These are phyloP conservation scores for Xylaria sp. DNA, from an alignment of 2,329 filamentous ascomycete genomes.

Conservation along the genomic window DNA sequence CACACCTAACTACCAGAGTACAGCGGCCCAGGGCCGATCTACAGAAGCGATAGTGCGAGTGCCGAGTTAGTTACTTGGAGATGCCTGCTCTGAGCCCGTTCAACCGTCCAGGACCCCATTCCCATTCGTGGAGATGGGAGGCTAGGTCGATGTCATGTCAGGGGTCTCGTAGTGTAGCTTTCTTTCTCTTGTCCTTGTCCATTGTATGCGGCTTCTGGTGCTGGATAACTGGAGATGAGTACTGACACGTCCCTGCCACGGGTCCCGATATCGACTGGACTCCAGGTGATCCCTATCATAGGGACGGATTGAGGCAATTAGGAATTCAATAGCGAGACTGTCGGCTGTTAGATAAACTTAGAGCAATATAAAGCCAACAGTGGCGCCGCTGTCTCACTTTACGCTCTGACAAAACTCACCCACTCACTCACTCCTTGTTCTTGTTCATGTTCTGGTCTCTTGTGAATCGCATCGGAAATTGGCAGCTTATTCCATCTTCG, in stretches of 20 bases:
- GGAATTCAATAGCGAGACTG: slow-evolving; percentile 5
- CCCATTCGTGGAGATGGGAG: slow-evolving; percentile 25
- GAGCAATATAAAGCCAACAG: slow-evolving; percentile 25
- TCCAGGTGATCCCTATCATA: slow-evolving; percentile 29
- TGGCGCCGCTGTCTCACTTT: slow-evolving; percentile 17
- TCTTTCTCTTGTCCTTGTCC: slow-evolving; percentile 1
- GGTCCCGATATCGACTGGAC: slow-evolving; percentile 19
- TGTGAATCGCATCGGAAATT: slow-evolving; percentile 18
- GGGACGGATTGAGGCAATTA: slow-evolving; percentile 25
- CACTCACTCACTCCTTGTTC: not conserved
- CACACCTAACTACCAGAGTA: not conserved
- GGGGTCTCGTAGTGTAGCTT: slow-evolving; percentile 17
- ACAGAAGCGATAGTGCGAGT: not conserved
- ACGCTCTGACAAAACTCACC: not conserved
- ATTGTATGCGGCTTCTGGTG: slow-evolving; percentile 6
- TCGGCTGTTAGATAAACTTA: slow-evolving; percentile 8
- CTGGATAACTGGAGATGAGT: slow-evolving; percentile 10
- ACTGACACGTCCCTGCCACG: slow-evolving; percentile 9
- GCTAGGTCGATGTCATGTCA: slow-evolving; percentile 14
- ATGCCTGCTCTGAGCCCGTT: slow-evolving; percentile 15
- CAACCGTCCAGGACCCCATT: slow-evolving; percentile 26
- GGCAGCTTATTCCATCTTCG: slow-evolving; percentile 6
- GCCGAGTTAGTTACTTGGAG: not conserved
- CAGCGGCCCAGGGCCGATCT: slow-evolving; percentile 20
- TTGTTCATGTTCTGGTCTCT: not conserved